Conservation (phyloP, 331 rosid species). For the Quercus phellos region DNA sequence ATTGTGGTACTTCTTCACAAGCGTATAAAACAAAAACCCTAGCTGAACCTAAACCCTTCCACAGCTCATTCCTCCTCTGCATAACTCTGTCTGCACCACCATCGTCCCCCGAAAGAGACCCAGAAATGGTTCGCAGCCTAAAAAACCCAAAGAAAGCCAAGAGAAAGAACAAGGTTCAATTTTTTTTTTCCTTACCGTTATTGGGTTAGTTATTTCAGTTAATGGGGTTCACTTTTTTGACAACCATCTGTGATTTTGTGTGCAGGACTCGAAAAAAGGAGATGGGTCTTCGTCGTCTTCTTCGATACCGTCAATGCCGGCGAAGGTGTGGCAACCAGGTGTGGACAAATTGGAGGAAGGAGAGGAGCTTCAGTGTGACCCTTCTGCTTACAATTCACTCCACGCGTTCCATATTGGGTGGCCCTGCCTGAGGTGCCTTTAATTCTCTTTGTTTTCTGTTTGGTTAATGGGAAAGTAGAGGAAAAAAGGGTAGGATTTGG, state of each 20-base stretch:
- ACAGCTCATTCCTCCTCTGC: not conserved
- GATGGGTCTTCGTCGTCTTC: constrained; percentile 65
- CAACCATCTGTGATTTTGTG: not conserved
- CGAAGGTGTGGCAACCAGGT: constrained; percentile 93
- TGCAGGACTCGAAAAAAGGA: constrained; percentile 51
- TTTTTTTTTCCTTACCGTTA: not conserved
- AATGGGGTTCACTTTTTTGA: not conserved
- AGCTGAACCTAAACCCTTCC: constrained; percentile 11
- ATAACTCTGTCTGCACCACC: not conserved
- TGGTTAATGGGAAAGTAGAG: not conserved
- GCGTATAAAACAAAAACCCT: constrained; percentile 17
- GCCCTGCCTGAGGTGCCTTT: constrained; percentile 76
- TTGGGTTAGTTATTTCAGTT: not conserved
- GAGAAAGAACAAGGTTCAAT: constrained; percentile 65
- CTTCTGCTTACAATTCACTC: constrained; percentile 84
- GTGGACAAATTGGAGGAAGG: constrained; percentile 93
- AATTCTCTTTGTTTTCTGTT: not conserved
- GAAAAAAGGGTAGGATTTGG: not conserved
- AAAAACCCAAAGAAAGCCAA: constrained; percentile 64
- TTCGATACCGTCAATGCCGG: constrained; percentile 49
- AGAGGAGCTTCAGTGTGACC: constrained; percentile 95
- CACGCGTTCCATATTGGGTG: constrained; percentile 83
- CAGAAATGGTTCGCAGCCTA: constrained; percentile 68
- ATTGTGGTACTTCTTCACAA: not conserved
- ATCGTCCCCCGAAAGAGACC: not conserved